A percentile compares a stretch with the other conserved stretches of the same genome.
Conservation (phyloP, 2,329 filamentous ascomycete species). For the Calonectria hawksworthii region DNA sequence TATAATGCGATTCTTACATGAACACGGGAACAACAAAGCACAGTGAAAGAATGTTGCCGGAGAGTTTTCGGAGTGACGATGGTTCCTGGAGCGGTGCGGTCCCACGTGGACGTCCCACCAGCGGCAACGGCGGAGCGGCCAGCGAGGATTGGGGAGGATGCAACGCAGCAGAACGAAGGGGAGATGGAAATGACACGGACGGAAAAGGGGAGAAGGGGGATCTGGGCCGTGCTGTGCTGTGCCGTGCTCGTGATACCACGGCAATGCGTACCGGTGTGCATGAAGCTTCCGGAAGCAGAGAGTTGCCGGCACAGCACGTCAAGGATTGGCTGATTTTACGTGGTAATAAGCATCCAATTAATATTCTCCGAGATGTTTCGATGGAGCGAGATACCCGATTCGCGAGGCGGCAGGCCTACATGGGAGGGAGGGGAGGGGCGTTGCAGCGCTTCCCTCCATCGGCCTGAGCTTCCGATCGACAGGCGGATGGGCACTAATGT, state of each 20-base stretch:
- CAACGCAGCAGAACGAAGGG: background rate
- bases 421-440: background rate
- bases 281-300: conserved; percentile 1
- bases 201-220: background rate
- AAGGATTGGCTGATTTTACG: background rate
- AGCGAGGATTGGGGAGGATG: background rate
- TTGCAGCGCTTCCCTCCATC: conserved; percentile 12
- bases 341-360: conserved; percentile 11
- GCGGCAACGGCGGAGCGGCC: conserved; percentile 2
- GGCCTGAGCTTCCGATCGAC: background rate
- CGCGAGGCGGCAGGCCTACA: background rate
- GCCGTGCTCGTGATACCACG: conserved; percentile 17
- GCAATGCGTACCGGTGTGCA: background rate
- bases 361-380: conserved; percentile 11
- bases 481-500: background rate
- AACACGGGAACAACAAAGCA: background rate
- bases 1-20: conserved; percentile 26
- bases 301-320: background rate
- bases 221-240: conserved; percentile 8
- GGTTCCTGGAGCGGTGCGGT: background rate
- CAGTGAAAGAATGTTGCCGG: background rate
- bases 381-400: conserved; percentile 14
- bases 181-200: conserved; percentile 13
- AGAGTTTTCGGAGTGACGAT: background rate
- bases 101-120: conserved; percentile 20